These are phyloP conservation scores for Ophiostoma sp. DNA, from an alignment of 2,329 filamentous ascomycete genomes.

Conservation along the genomic window DNA sequence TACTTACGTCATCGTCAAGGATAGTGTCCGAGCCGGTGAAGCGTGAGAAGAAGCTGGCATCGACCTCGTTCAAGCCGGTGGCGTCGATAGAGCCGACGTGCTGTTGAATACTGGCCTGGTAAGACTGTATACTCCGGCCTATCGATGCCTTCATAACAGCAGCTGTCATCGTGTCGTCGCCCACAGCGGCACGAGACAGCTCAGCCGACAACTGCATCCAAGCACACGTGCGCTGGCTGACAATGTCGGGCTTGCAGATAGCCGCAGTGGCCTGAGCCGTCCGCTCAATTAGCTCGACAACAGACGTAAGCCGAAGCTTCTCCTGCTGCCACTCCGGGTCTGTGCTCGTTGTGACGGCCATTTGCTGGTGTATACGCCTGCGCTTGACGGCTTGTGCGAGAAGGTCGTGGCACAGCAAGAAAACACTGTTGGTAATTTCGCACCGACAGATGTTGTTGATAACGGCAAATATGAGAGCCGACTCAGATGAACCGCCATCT, in stretches of 20 bases:
- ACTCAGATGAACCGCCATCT: neutral
- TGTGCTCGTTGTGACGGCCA: neutral
- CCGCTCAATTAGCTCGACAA: neutral
- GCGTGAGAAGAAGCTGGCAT: neutral
- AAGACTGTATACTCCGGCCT: neutral
- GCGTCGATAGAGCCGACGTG: neutral
- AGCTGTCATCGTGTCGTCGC: neutral
- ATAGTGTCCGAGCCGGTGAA: neutral
- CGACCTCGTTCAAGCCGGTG: neutral
- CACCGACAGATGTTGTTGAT: constrained; percentile 14
- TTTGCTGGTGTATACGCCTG: constrained; percentile 5
- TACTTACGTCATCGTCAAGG: constrained; percentile 9
- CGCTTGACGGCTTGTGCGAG: constrained; percentile 1
- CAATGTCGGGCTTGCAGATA: constrained; percentile 12
- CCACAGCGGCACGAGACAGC: constrained; percentile 9
- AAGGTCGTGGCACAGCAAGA: constrained; percentile 10
- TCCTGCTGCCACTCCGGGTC: constrained; percentile 11
- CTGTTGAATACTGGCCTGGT: constrained; percentile 1
- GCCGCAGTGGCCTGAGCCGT: neutral
- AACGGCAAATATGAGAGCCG: neutral
- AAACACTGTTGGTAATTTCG: constrained; percentile 5
- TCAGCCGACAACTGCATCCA: constrained; percentile 10
- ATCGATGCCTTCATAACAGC: constrained; percentile 5
- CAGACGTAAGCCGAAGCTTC: neutral
- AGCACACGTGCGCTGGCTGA: constrained; percentile 10